Evolutionary conservation across 495 filamentous ascomycete genomes (phyloP).

Genomic region (Neurospora sp.): DNA sequence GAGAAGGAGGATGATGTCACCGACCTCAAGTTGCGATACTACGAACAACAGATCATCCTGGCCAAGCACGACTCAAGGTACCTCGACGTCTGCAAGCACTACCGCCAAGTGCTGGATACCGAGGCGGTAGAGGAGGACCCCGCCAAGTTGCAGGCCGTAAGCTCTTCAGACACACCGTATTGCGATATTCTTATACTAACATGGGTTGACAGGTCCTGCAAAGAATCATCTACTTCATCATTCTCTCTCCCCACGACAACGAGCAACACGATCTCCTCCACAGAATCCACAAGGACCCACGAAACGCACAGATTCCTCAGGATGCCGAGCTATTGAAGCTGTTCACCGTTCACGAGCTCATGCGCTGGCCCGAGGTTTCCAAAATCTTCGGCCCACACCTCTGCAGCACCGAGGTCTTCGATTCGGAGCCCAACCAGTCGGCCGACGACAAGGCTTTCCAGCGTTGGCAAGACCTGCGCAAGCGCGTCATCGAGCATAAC

Average conservation of each 20-base stretch:
- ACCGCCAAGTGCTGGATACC: conserved; percentile 89
- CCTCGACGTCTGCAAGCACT: conserved; percentile 93
- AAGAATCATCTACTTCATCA: conserved; percentile 92
- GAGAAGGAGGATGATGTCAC: conserved; percentile 84
- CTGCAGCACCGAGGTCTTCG: conserved; percentile 86
- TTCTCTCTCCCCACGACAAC: conserved; percentile 94
- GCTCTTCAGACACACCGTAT: conserved; percentile 10
- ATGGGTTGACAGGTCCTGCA: conserved; percentile 55
- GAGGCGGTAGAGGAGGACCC: conserved; percentile 87
- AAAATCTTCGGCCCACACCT: conserved; percentile 80
- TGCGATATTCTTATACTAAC: conserved; percentile 17
- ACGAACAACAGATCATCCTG: conserved; percentile 88
- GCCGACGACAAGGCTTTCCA: conserved; percentile 65
- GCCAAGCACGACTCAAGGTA: conserved; percentile 97
- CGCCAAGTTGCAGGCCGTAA: conserved; percentile 70
- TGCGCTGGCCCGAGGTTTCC: conserved; percentile 93
- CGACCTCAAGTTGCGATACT: conserved; percentile 90
- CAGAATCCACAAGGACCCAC: conserved; percentile 66
- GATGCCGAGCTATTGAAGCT: conserved; percentile 78
- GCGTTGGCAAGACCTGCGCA: conserved; percentile 88
- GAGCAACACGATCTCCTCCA: conserved; percentile 97
- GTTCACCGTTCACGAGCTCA: conserved; percentile 91
- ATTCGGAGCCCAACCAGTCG: conserved; percentile 46
- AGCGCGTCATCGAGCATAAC: conserved; percentile 98
- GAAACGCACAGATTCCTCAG: conserved; percentile 56